Base-by-base conservation (phyloP, 2,329 filamentous ascomycete genomes). In the Cladosporium sp. region DNA sequence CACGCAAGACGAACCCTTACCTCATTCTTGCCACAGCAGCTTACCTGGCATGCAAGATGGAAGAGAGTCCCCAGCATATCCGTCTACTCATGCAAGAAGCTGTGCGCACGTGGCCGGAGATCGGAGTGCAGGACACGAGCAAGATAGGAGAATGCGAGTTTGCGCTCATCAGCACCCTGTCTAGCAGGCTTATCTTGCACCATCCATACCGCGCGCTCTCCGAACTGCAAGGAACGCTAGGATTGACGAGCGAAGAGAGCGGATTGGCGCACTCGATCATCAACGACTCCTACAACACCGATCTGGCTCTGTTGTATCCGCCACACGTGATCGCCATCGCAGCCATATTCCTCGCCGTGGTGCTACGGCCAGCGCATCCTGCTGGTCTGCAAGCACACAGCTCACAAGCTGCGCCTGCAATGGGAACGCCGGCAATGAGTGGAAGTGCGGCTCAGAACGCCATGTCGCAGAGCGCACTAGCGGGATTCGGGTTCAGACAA, bases 11-110 rank as follows among this genome's bases (percentile, higher is more conserved):
- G 58, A 99, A 98, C 73, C 93, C 94, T 4, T 97, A 96, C 76
- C 88, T 98, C 41, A 88, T 98, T 66, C 86, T 97, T 70, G 90
- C 93, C n/a, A 98, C 95, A 1, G 92, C 94, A 5, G 86, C 98
- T 68, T 99, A 99, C 78, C 84, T 99, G 41, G 93, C 95, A 24
- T 97, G 93, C 82, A 99, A 99, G 80, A 97, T 96, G 88, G 95
- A 99, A 78, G 95, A 99, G 78, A 93, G 90, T 60, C 95, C 95
- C 2, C 94, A 98, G 78, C 95, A 99, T 78, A 98, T 99, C 74
- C 88, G 95, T 34, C 86, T 96, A 69, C 90, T 99, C 66, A 89
- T 95, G 12, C 90, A 88, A 57, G 95, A 99, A 78, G 92, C 93
- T 3, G 88, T 92, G 38, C 87, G 90, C 66, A 85, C 96, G 67